A percentile compares a stretch with the other conserved stretches of the same genome.
Evolutionary conservation across 768 basidiomycete species (phyloP).

Genomic region (Podaxis sp.): DNA sequence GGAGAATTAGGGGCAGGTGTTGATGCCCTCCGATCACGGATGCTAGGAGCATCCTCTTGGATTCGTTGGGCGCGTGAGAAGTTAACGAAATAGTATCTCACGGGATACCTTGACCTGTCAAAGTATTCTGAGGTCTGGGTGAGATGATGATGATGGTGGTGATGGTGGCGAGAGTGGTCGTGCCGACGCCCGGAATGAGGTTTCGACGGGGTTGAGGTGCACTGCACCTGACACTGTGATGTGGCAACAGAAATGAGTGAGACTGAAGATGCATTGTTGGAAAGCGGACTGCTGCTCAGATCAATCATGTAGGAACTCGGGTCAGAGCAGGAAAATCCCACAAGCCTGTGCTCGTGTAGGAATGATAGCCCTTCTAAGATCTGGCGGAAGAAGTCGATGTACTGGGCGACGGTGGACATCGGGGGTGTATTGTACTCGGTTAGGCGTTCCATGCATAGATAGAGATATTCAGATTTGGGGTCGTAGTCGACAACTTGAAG

Average conservation of each 20-base stretch:
- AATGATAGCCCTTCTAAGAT: conserved; percentile 50
- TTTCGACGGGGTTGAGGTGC: background rate
- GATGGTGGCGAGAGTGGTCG: background rate
- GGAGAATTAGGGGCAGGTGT: background rate
- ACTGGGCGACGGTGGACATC: conserved; percentile 44
- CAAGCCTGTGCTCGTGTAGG: conserved; percentile 46
- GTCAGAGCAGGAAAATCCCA: conserved; percentile 34
- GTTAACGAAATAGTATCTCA: conserved; percentile 38
- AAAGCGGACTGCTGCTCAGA: conserved; percentile 29
- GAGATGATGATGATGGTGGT: conserved; percentile 16
- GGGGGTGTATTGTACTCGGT: conserved; percentile 45
- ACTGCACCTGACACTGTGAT: background rate
- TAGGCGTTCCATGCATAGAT: conserved; percentile 46
- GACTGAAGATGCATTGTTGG: conserved; percentile 5
- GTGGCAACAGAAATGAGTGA: background rate
- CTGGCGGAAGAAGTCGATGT: conserved; percentile 52
- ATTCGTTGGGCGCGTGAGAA: conserved; percentile 25
- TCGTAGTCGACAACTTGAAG: conserved; percentile 42
- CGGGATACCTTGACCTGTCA: conserved; percentile 36
- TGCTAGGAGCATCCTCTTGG: background rate
- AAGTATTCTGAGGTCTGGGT: conserved; percentile 22
- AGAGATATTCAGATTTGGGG: conserved; percentile 29
- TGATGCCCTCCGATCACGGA: background rate
- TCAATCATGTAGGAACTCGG: conserved; percentile 43
- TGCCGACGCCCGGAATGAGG: background rate